Base-by-base conservation (phyloP, 805 yeast species). In the Nakazawaea wyomingensis region DNA sequence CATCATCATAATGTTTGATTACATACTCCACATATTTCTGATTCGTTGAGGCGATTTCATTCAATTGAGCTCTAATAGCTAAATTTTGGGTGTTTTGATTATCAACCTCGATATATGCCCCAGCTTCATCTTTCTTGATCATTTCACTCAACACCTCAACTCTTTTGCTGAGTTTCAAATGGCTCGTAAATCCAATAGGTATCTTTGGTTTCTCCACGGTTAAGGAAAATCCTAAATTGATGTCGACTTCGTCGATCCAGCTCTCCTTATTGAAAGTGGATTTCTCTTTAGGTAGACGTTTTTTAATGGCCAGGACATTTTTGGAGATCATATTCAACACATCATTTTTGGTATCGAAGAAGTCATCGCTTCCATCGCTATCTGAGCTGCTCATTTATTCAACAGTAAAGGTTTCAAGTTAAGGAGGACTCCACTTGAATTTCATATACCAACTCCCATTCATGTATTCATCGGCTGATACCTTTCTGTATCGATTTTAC, bases 11-110 rank as follows among this genome's bases (percentile, higher is more conserved):
- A 18, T 29, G 40, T 4, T n/a, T 28, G 7, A 28, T 13, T 10
- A 28, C 34, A 18, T 18, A 37, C 17, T 37, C 34, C 22, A 37
- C 33, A 37, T 37, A 37, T n/a, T 28, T 37, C n/a, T 19, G 17
- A 28, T 37, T 28, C 13, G 18, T 5, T 7, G 14, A 19, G 3
- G 40, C 40, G 10, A 11, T n/a, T n/a, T 18, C 8, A 9, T 28
- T 28, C 27, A 37, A 28, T n/a, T 27, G 40, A 18, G 5, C 8
- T 27, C 33, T 22, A 18, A 37, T 30, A 6, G 8, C 14, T 2
- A 5, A 8, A 8, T 11, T 19, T 18, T 7, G 5, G 14, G 18
- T 17, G 13, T 28, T 19, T 13, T 28, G 14, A 3, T 5, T 20
- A 8, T 37, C 28, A 3, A 9, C 16, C 3, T 17, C 26, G 18